Percentiles rank a stretch among this genome's conserved stretches.
These are phyloP conservation scores for Microstegium vimineum DNA, from an alignment of 176 grass and related monocot genomes.

Conservation along the genomic window DNA sequence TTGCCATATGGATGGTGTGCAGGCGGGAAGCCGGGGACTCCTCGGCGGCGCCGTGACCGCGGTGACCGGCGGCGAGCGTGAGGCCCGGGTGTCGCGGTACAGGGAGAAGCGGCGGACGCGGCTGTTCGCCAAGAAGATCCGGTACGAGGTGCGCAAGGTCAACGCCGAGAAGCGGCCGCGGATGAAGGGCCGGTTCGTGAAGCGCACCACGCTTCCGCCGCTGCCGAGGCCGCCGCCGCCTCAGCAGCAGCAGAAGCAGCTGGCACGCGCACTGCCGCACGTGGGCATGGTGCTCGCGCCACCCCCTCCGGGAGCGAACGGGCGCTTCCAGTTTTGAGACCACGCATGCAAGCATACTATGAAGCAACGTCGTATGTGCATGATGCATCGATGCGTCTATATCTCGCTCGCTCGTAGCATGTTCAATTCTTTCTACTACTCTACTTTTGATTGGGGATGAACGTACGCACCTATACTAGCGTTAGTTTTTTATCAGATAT, in stretches of 20 bases:
- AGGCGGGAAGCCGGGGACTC: constrained; percentile 16
- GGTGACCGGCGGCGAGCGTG: constrained; percentile 66
- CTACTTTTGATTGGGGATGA: constrained; percentile 1
- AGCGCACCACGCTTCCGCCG: constrained; percentile 44
- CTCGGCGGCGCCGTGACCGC: constrained; percentile 18
- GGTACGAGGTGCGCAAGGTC: constrained; percentile 99
- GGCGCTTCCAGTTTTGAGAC: constrained; percentile 55
- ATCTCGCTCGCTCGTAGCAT: constrained; percentile 2
- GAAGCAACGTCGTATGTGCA: background rate
- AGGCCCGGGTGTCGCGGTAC: constrained; percentile 91
- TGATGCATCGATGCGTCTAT: background rate
- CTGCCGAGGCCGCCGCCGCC: constrained; percentile 18
- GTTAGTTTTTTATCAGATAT: constrained; percentile 33
- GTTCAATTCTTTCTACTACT: constrained; percentile 30
- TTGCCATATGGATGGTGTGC: background rate
- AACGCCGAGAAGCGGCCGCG: constrained; percentile 98
- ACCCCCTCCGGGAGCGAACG: constrained; percentile 25
- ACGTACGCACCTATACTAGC: background rate
- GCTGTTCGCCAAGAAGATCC: constrained; percentile 96
- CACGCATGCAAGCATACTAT: background rate
- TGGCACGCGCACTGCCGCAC: constrained; percentile 9
- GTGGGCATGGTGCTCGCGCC: constrained; percentile 31
- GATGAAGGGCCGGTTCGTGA: constrained; percentile 99
- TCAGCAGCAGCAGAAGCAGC: background rate
- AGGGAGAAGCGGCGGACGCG: constrained; percentile 89